Percentiles rank a stretch among this genome's conserved stretches.
Evolutionary conservation across 1,284 basidiomycete genomes (phyloP).

Genomic region (Cutaneotrichosporon cyanovorans): DNA sequence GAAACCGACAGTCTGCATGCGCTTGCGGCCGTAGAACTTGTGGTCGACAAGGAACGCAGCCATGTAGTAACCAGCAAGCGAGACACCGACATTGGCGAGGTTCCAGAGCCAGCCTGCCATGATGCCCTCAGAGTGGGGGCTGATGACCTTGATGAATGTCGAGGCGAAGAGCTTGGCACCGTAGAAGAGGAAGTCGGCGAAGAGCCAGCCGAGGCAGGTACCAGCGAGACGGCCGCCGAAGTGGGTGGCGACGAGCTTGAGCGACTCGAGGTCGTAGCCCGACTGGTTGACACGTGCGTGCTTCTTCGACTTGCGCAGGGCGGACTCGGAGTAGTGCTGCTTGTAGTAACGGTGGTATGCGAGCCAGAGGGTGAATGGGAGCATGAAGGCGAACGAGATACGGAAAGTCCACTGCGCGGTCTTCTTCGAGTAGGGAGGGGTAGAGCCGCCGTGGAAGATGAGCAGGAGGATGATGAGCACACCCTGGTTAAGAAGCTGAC

Average conservation of each 20-base stretch:
- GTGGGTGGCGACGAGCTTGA: constrained; percentile 49
- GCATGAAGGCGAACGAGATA: constrained; percentile 51
- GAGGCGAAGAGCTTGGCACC: constrained; percentile 47
- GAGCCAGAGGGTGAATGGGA: constrained; percentile 50
- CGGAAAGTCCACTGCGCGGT: constrained; percentile 52
- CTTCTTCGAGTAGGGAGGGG: constrained; percentile 43
- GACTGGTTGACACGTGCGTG: constrained; percentile 47
- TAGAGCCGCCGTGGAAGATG: constrained; percentile 48
- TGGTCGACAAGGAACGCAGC: constrained; percentile 53
- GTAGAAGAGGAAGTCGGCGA: constrained; percentile 53
- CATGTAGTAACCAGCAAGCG: constrained; percentile 51
- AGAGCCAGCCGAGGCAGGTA: constrained; percentile 50
- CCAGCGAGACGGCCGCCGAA: constrained; percentile 51
- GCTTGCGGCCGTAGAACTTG: constrained; percentile 48
- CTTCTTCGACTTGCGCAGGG: constrained; percentile 48
- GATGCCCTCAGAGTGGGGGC: constrained; percentile 39
- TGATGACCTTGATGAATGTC: constrained; percentile 49
- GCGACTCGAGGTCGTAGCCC: constrained; percentile 50
- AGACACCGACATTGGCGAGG: constrained; percentile 49
- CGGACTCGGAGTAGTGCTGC: constrained; percentile 42
- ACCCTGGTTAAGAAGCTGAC: constrained; percentile 52
- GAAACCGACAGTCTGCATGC: constrained; percentile 52
- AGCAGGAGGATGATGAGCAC: constrained; percentile 50
- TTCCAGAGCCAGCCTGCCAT: constrained; percentile 51
- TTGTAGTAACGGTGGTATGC: constrained; percentile 52